Conservation (phyloP, 768 basidiomycete species). For the Lyophyllum semitale region DNA sequence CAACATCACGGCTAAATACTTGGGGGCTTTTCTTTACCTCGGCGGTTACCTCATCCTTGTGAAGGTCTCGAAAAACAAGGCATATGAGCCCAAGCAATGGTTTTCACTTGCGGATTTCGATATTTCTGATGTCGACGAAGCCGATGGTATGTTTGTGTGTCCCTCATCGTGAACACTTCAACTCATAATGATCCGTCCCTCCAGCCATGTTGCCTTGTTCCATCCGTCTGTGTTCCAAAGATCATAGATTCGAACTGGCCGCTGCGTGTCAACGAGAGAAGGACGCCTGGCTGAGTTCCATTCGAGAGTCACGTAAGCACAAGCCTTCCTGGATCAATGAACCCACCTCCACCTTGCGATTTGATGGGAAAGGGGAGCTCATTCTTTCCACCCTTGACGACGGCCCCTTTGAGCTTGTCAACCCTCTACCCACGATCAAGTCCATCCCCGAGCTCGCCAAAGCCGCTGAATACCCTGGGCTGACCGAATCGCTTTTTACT, state of each 20-base stretch:
- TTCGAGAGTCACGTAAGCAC: conserved; percentile 53
- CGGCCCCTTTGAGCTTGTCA: conserved; percentile 39
- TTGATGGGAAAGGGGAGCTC: conserved; percentile 43
- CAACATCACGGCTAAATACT: conserved; percentile 78
- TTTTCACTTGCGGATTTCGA: conserved; percentile 77
- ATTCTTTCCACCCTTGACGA: conserved; percentile 38
- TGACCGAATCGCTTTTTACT: conserved; percentile 36
- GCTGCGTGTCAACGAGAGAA: conserved; percentile 85
- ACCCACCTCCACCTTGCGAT: conserved; percentile 63
- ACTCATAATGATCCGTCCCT: conserved; percentile 1
- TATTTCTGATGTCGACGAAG: conserved; percentile 64
- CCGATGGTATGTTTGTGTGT: conserved; percentile 64
- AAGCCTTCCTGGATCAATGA: conserved; percentile 56
- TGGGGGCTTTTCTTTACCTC: conserved; percentile 86
- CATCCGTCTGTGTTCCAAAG: conserved; percentile 70
- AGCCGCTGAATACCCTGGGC: conserved; percentile 31
- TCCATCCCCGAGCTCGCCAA: conserved; percentile 52
- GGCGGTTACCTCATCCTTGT: conserved; percentile 86
- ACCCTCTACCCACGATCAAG: conserved; percentile 52
- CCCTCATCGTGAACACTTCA: conserved; percentile 1
- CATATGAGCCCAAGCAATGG: conserved; percentile 90
- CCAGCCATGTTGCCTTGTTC: conserved; percentile 80
- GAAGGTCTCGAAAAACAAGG: conserved; percentile 79
- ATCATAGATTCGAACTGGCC: conserved; percentile 83
- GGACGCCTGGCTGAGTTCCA: conserved; percentile 78